Conservation (phyloP, 345 rosid genomes). For the Eucalyptus globulus region DNA sequence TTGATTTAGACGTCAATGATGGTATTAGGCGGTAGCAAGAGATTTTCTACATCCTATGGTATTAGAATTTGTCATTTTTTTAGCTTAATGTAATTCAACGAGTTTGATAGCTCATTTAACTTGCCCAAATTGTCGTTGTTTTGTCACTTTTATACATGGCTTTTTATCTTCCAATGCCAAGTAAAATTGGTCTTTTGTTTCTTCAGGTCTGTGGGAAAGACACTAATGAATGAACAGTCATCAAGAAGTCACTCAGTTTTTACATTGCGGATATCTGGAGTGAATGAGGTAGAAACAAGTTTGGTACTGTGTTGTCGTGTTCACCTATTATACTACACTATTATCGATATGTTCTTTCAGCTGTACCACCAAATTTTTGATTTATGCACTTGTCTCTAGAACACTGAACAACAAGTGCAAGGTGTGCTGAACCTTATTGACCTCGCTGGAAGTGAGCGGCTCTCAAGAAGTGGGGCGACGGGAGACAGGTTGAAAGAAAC, state of each 20-base stretch:
- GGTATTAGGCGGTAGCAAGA: background rate
- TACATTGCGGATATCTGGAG: conserved; percentile 72
- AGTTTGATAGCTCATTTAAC: background rate
- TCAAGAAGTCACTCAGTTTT: conserved; percentile 85
- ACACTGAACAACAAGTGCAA: conserved; percentile 88
- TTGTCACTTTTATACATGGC: background rate
- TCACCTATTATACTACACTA: background rate
- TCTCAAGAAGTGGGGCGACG: conserved; percentile 83
- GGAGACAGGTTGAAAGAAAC: conserved; percentile 95
- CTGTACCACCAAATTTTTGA: background rate
- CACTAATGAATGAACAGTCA: conserved; percentile 82
- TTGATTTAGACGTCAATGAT: background rate
- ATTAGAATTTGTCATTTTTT: background rate
- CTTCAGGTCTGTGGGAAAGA: conserved; percentile 78
- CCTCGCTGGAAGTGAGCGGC: conserved; percentile 95
- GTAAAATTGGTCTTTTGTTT: background rate
- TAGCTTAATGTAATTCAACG: background rate
- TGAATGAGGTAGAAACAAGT: conserved; percentile 47
- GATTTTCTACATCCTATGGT: background rate
- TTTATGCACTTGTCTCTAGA: conserved; percentile 20
- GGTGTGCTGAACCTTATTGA: conserved; percentile 89
- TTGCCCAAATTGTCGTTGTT: background rate
- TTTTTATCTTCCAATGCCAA: background rate
- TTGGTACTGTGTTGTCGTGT: background rate
- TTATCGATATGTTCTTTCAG: background rate